phyloP scores from a whole-genome alignment of 495 filamentous ascomycete species.

The Aspergillus conjunctus region DNA sequence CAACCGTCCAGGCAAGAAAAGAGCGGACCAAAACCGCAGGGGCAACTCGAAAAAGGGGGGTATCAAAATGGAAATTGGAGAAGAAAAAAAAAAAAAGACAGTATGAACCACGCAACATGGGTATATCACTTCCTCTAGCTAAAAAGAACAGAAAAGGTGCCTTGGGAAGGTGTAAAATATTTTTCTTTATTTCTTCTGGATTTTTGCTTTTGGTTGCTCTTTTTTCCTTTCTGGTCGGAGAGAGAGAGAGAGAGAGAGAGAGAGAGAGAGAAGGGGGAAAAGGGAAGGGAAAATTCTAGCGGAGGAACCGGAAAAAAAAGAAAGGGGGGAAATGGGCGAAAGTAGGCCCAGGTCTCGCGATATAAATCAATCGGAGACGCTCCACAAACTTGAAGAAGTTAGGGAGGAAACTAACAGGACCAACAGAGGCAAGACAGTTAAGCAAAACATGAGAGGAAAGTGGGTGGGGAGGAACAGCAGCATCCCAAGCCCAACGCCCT shows the following conservation, averaged over 20 bases:
- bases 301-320: constrained; percentile 11
- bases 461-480: constrained; percentile 19
- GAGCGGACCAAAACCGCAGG: background rate
- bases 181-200: constrained; percentile 19
- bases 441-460: constrained; percentile 10
- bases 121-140: constrained; percentile 15
- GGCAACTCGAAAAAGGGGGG: background rate
- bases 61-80: no score
- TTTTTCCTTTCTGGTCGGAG: constrained; percentile 13
- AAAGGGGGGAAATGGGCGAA: constrained; percentile 19
- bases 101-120: constrained; percentile 12
- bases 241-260: background rate
- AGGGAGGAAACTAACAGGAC: constrained; percentile 8
- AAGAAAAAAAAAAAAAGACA: background rate
- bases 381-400: background rate
- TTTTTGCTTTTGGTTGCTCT: constrained; percentile 18
- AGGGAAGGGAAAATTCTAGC: constrained; percentile 6
- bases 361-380: constrained; percentile 2
- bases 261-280: background rate
- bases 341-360: constrained; percentile 26
- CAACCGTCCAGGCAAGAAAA: no score
- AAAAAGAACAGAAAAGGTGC: constrained; percentile 7
- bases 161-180: constrained; percentile 8
- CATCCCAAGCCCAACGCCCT: constrained; percentile 12
- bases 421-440: constrained; percentile 2